Evolutionary conservation across 306 rosid genomes (phyloP), one percentile per base, ranked within the genome.

Genomic region (Malus asiatica): DNA sequence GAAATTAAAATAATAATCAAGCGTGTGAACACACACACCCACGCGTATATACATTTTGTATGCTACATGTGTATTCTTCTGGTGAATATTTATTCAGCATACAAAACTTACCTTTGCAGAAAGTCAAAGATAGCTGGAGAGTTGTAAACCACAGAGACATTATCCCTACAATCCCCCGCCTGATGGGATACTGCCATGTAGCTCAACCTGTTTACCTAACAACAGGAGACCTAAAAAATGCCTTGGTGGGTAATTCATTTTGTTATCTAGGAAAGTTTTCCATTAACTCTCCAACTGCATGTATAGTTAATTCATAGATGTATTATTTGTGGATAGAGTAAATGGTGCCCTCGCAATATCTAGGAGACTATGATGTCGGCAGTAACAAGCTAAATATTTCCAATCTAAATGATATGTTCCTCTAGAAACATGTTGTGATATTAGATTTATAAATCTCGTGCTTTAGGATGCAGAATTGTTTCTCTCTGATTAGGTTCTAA

Each of bases 131-230:
- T 85, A 95, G 98, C 84, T 95, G 98, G 98, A 90, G 98, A 76
- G 92, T 95, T 62, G 95, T 95, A 77, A 95, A 95, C 83, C 98
- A 95, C 89, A 90, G 98, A 82, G 98, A 95, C 84, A 92, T 95
- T 74, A 89, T 95, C 80, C 98, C 98, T 71, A 92, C 98, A 14
- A 86, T 95, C 59, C 98, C 98, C 11, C 95, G 93, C 75, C 82
- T 95, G 86, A 95, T 95, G 98, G 97, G 98, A 66, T 95, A 95
- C 81, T 92, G 98, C 83, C 98, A 95, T 76, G 98, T 95, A 62
- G 93, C 90, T 78, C 93, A 88, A 74, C 98, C 98, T 77, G 86
- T 90, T 58, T 95, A 92, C 85, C 91, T 95, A 70, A 95, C 97
- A 38, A 66, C 95, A 4, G 92, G 98, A 79, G 91, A 71, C 80